phyloP scores from a whole-genome alignment of 805 yeast genomes.

The Sugiyamaella americana region DNA sequence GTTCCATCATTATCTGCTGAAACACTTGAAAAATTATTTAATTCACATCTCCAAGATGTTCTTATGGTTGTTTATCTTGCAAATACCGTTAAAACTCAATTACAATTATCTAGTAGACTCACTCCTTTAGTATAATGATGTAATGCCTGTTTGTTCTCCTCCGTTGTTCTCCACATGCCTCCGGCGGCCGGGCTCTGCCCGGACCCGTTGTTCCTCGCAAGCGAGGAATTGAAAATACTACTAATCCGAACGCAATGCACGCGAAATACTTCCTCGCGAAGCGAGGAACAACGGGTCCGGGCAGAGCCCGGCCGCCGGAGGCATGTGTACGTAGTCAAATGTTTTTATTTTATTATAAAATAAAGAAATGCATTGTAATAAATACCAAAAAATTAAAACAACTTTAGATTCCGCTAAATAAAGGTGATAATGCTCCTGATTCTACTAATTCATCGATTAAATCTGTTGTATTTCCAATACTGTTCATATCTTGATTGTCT shows the following conservation, averaged over 20 bases:
- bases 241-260: too few relatives aligned
- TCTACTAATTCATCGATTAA: constrained; percentile 33
- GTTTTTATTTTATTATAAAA: neutral
- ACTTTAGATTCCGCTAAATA: constrained; percentile 23
- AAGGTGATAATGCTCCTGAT: constrained; percentile 32
- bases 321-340: neutral
- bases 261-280: too few relatives aligned
- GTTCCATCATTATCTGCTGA: constrained; percentile 40
- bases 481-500: constrained; percentile 7
- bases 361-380: neutral
- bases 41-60: constrained; percentile 70
- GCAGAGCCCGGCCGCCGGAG: neutral
- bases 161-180: neutral
- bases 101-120: constrained; percentile 69
- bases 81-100: constrained; percentile 76
- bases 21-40: constrained; percentile 54
- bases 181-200: neutral
- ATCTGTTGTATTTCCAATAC: constrained; percentile 22
- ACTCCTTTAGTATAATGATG: constrained; percentile 41
- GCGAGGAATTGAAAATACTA: too few relatives aligned
- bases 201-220: neutral
- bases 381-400: neutral
- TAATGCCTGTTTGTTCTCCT: neutral
- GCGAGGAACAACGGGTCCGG: neutral
- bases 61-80: constrained; percentile 77